These are phyloP conservation scores for Lentinula lateritia DNA, from an alignment of 768 basidiomycete genomes.

Conservation along the genomic window DNA sequence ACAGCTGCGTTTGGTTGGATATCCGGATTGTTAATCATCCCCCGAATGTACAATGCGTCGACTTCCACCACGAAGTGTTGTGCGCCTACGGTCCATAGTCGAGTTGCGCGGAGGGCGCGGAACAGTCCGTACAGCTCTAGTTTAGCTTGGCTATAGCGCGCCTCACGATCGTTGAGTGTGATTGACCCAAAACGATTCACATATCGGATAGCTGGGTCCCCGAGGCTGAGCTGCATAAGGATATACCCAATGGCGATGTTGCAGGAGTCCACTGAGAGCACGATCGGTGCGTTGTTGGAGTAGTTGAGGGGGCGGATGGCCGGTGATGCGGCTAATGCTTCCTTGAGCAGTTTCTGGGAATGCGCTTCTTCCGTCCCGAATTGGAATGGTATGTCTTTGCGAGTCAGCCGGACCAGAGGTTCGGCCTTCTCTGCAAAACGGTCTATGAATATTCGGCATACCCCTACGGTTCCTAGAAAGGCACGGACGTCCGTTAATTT, in stretches of 20 bases:
- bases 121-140: conserved; percentile 29
- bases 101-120: conserved; percentile 18
- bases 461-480: no score
- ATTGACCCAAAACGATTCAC: conserved; percentile 24
- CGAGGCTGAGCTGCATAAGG: conserved; percentile 16
- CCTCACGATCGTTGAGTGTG: conserved; percentile 21
- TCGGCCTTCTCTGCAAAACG: no score
- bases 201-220: background rate
- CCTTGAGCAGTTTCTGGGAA: no score
- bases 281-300: no score
- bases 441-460: no score
- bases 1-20: conserved; percentile 5
- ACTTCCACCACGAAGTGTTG: conserved; percentile 16
- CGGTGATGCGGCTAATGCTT: no score
- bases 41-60: conserved; percentile 18
- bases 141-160: conserved; percentile 27
- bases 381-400: no score
- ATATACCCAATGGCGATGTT: conserved; percentile 24
- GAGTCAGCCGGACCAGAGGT: no score
- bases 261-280: conserved; percentile 17
- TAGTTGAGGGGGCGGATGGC: no score
- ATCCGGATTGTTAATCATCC: conserved; percentile 2
- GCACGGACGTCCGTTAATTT: no score
- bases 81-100: conserved; percentile 15
- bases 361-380: no score